These are phyloP conservation scores for Stylonectria norvegica DNA, from an alignment of 2,329 filamentous ascomycete species.

Conservation along the genomic window DNA sequence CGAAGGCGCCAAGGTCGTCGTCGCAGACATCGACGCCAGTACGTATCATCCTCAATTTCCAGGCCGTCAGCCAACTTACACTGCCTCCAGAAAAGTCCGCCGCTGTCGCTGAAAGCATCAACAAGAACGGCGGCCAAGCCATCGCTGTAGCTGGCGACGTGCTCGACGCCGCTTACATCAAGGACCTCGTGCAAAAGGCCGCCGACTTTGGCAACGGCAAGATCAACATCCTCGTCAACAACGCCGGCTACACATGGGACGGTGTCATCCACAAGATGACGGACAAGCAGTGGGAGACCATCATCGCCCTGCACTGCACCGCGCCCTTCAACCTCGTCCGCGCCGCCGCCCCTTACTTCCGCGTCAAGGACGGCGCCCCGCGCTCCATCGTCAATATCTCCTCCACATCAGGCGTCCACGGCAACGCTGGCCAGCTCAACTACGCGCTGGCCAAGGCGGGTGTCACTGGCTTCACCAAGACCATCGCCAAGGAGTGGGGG, in stretches of 20 bases:
- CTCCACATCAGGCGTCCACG: conserved; percentile 76
- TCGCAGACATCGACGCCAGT: conserved; percentile 79
- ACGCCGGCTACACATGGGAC: conserved; percentile 91
- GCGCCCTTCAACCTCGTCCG: conserved; percentile 82
- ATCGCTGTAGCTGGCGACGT: conserved; percentile 75
- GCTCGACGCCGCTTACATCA: conserved; percentile 66
- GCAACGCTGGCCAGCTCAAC: conserved; percentile 89
- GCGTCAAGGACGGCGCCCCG: conserved; percentile 76
- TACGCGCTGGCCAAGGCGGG: conserved; percentile 84
- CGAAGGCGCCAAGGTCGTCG: conserved; percentile 79
- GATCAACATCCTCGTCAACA: conserved; percentile 89
- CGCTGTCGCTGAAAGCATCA: conserved; percentile 67
- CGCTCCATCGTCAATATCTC: conserved; percentile 81
- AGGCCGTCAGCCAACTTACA: conserved; percentile 1
- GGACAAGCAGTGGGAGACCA: conserved; percentile 89
- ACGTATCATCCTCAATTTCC: conserved; percentile 19
- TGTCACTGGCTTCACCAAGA: conserved; percentile 78
- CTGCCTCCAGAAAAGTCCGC: conserved; percentile 60
- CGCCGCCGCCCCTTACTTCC: conserved; percentile 79
- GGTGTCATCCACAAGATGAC: conserved; percentile 90
- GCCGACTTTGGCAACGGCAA: conserved; percentile 82
- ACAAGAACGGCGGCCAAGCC: conserved; percentile 61
- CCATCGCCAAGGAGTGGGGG: conserved; percentile 90
- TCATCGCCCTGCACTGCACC: conserved; percentile 77
- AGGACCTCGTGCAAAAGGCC: conserved; percentile 66